Conservation (phyloP, 2,329 filamentous ascomycete species). For the Coleophoma eucalyptorum region DNA sequence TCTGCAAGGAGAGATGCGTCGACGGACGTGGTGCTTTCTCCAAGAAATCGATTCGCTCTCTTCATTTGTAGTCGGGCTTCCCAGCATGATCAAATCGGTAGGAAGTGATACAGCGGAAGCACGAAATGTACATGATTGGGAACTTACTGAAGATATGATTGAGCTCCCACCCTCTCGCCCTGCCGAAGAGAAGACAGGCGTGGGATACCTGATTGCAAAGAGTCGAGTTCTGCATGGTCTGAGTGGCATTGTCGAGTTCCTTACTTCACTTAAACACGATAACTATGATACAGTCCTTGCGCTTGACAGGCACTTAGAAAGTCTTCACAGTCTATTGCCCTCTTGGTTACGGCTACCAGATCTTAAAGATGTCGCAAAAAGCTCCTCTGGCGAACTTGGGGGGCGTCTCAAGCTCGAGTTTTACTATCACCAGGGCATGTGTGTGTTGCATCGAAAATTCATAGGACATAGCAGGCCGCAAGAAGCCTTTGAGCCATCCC, state of each 20-base stretch:
- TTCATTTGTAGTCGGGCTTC: slow-evolving; percentile 61
- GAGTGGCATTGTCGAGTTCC: slow-evolving; percentile 63
- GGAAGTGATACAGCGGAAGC: slow-evolving; percentile 72
- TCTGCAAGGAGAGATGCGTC: slow-evolving; percentile 57
- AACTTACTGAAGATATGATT: slow-evolving; percentile 64
- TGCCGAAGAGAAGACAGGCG: slow-evolving; percentile 65
- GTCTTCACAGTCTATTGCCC: slow-evolving; percentile 62
- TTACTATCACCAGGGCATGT: slow-evolving; percentile 13
- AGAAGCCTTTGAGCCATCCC: slow-evolving; percentile 7
- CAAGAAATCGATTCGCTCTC: slow-evolving; percentile 70
- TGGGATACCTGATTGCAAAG: slow-evolving; percentile 74
- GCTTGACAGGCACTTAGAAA: slow-evolving; percentile 55
- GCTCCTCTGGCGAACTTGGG: slow-evolving; percentile 64
- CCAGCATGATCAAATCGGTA: slow-evolving; percentile 63
- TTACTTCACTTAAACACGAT: slow-evolving; percentile 43
- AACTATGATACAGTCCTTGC: slow-evolving; percentile 60
- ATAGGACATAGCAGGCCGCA: slow-evolving; percentile 9
- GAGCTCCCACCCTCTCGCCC: slow-evolving; percentile 63
- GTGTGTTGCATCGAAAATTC: slow-evolving; percentile 15
- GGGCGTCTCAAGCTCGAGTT: slow-evolving; percentile 58
- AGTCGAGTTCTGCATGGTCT: slow-evolving; percentile 62
- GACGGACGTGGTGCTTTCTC: slow-evolving; percentile 61
- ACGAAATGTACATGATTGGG: slow-evolving; percentile 74
- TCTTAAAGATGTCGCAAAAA: slow-evolving; percentile 61
- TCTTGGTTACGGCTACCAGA: slow-evolving; percentile 71